Base-by-base conservation (phyloP, 169 alveolate genomes). In the Eimeria maxima region DNA sequence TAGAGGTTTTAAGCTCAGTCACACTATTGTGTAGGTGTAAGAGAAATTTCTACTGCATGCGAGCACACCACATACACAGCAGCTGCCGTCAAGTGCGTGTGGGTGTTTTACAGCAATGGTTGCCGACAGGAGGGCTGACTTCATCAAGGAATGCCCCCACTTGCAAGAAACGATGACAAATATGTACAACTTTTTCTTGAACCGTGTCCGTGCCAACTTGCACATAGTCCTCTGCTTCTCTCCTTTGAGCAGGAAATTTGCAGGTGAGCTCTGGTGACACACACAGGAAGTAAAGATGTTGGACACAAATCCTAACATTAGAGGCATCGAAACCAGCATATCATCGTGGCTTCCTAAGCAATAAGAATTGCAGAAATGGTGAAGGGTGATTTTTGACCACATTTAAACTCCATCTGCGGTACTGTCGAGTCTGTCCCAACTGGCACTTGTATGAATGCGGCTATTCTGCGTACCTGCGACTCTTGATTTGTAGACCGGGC, bases 201-300 rank as follows among this genome's bases (percentile, higher is more conserved):
- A 98, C 96, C 98, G 99, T 94, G 99, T 99, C 45, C 98, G 99
- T 97, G 99, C 99, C 97, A 98, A 99, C 97, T 97, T 99, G 93
- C 99, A 99, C 96, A 95, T 99, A 78, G 98, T 99, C 73, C 98
- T 99, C 60, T 98, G 99, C 91, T 99, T 99, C 99, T 98, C 99
- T 69, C 99, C 99, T 20, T 99, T 98, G 38, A 98, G 99, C 87
- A 95, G 98, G 73, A 99, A 98, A 94, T 98, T 98, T 98, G 98
- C 99, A 96, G 99, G 88, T 92, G 10, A 53, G 91, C 18, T 20
- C 3, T 33, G 47, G 60, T 8, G 44, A 24, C n/a, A n/a, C 8
- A 11, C 44, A 50, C 38, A 44, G 38, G n/a, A 42, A 20, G 1
- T 45, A 42, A 13, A 78, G 47, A 29, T 73, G 29, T 4, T 73